These are phyloP conservation scores for Rhizophora mangle DNA, from an alignment of 345 rosid genomes.

Conservation along the genomic window DNA sequence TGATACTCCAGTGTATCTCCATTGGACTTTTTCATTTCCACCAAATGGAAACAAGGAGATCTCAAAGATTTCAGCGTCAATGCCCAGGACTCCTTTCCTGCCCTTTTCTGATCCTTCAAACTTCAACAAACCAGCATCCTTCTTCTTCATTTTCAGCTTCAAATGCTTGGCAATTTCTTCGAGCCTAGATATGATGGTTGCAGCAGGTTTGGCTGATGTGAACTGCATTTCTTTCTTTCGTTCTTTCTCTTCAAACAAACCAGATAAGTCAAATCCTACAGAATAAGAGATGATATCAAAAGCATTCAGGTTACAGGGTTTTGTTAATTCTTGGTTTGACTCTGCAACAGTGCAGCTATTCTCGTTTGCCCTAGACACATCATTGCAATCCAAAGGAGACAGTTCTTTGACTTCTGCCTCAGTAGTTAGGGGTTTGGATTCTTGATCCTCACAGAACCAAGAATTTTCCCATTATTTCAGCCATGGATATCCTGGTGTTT, in stretches of 20 bases:
- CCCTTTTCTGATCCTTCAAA: constrained; percentile 60
- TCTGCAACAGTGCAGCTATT: constrained; percentile 17
- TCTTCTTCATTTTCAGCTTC: constrained; percentile 63
- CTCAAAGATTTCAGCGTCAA: constrained; percentile 82
- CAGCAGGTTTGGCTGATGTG: constrained; percentile 58
- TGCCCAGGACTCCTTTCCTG: constrained; percentile 55
- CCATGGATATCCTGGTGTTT: constrained; percentile 52
- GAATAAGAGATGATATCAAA: constrained; percentile 85
- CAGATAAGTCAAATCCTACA: constrained; percentile 73
- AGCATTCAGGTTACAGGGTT: constrained; percentile 71
- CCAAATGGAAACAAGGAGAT: constrained; percentile 76
- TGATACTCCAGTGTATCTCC: constrained; percentile 90
- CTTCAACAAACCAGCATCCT: constrained; percentile 60
- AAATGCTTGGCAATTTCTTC: constrained; percentile 56
- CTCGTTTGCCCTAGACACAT: constrained; percentile 20
- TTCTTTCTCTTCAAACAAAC: constrained; percentile 60
- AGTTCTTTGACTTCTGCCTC: constrained; percentile 36
- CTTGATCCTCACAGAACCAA: constrained; percentile 64
- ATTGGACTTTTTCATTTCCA: constrained; percentile 70
- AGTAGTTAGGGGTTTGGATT: constrained; percentile 11
- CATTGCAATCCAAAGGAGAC: constrained; percentile 21
- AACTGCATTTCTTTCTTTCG: constrained; percentile 65
- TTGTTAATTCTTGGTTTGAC: constrained; percentile 34
- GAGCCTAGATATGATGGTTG: constrained; percentile 58
- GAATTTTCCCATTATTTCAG: constrained; percentile 66